Conservation (phyloP, 106 monocot species). For the Platanthera guangdongensis region DNA sequence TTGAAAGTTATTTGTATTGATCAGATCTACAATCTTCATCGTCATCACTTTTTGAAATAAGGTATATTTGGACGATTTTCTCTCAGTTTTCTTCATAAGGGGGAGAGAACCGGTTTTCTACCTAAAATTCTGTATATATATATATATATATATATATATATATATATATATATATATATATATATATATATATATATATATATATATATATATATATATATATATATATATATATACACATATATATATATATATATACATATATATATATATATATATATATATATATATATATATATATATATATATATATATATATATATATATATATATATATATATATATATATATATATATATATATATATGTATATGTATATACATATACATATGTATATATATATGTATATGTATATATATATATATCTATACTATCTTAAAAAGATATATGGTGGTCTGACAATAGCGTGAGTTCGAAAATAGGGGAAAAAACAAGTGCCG, state of each 20-base stretch:
- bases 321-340: neutral
- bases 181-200: neutral
- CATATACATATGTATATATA: neutral
- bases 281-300: neutral
- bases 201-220: neutral
- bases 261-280: neutral
- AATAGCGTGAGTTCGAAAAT: too few species aligned
- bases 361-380: neutral
- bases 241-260: neutral
- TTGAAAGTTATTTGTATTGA: too few species aligned
- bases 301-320: neutral
- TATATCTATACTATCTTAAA: too few species aligned
- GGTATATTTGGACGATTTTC: too few species aligned
- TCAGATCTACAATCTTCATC: too few species aligned
- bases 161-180: constrained; percentile 1
- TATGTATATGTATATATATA: too few species aligned
- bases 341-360: neutral
- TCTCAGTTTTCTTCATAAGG: too few species aligned
- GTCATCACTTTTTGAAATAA: too few species aligned
- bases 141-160: neutral
- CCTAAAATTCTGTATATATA: too few species aligned
- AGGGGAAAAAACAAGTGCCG: too few species aligned
- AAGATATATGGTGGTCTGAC: too few species aligned
- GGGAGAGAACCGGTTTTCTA: neutral
- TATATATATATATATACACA: neutral